Evolutionary conservation across 1,284 basidiomycete genomes (phyloP).

Genomic region (Kwoniella shivajii): DNA sequence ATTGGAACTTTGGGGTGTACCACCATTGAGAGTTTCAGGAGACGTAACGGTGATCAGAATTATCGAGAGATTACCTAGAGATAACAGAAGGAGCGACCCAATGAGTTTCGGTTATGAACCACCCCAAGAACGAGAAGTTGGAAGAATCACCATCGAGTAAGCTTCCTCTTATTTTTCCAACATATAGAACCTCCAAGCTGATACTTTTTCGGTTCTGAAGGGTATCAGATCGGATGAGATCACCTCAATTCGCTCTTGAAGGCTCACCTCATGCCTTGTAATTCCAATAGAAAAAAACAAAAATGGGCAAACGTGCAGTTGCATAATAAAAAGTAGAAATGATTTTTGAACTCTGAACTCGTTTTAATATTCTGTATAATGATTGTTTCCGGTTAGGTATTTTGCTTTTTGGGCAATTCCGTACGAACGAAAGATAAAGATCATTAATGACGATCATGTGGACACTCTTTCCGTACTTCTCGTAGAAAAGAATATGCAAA

Average conservation of each 20-base stretch:
- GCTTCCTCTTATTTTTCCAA: conserved; percentile 16
- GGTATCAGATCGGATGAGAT: conserved; percentile 38
- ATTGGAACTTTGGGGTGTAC: conserved; percentile 51
- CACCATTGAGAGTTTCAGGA: conserved; percentile 32
- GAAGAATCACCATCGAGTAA: conserved; percentile 46
- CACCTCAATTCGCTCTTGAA: conserved; percentile 42
- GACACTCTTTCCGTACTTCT: not conserved
- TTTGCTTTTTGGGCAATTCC: too few relatives aligned
- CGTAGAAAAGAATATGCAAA: not conserved
- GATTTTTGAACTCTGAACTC: too few relatives aligned
- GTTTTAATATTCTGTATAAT: too few relatives aligned
- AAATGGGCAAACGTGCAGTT: too few relatives aligned
- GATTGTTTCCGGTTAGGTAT: too few relatives aligned
- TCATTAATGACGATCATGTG: not conserved
- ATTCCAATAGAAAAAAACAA: not conserved
- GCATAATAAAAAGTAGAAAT: too few relatives aligned
- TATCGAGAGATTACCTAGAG: conserved; percentile 42
- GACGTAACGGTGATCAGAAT: conserved; percentile 39
- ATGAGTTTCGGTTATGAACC: conserved; percentile 43
- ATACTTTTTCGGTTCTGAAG: conserved; percentile 20
- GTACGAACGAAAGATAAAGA: too few relatives aligned
- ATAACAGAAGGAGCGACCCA: conserved; percentile 43
- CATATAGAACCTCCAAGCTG: not conserved
- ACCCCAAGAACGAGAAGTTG: conserved; percentile 46
- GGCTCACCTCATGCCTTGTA: conserved; percentile 39